Conservation (phyloP, 2,329 filamentous ascomycete species). For the Purpureocillium lavendulum region DNA sequence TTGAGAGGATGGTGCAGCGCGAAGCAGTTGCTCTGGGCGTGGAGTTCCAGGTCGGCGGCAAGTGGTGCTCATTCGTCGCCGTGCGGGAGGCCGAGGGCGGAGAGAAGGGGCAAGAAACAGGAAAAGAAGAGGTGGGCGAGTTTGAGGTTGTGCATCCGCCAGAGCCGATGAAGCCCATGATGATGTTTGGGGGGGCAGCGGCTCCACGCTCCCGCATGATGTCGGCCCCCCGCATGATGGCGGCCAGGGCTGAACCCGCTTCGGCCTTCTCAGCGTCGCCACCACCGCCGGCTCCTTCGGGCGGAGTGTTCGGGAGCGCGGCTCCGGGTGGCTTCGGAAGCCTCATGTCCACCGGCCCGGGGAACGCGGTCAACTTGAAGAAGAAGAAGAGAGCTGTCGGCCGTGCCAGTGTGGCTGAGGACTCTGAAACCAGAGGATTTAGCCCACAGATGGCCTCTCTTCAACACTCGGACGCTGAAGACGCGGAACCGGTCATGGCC, state of each 20-base stretch:
- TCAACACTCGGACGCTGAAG: too few species aligned
- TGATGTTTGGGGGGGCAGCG: background rate
- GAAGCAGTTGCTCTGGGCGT: constrained; percentile 60
- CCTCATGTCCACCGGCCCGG: too few species aligned
- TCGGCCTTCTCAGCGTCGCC: background rate
- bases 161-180: background rate
- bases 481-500: too few species aligned
- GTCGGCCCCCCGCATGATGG: too few species aligned
- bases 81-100: constrained; percentile 34
- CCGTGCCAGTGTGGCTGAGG: too few species aligned
- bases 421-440: too few species aligned
- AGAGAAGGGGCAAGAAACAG: background rate
- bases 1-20: constrained; percentile 51
- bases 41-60: constrained; percentile 57
- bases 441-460: too few species aligned
- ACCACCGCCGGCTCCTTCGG: background rate
- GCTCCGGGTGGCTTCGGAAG: too few species aligned
- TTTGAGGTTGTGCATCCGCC: background rate
- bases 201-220: background rate
- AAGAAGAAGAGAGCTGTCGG: too few species aligned
- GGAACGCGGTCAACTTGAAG: too few species aligned
- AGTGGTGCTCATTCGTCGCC: constrained; percentile 68
- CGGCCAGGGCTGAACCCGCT: background rate
- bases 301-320: too few species aligned
- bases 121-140: background rate